Percentiles rank a stretch among this genome's conserved stretches.
These are phyloP conservation scores for Clarireedia paspali DNA, from an alignment of 2,329 filamentous ascomycete species.

Conservation along the genomic window DNA sequence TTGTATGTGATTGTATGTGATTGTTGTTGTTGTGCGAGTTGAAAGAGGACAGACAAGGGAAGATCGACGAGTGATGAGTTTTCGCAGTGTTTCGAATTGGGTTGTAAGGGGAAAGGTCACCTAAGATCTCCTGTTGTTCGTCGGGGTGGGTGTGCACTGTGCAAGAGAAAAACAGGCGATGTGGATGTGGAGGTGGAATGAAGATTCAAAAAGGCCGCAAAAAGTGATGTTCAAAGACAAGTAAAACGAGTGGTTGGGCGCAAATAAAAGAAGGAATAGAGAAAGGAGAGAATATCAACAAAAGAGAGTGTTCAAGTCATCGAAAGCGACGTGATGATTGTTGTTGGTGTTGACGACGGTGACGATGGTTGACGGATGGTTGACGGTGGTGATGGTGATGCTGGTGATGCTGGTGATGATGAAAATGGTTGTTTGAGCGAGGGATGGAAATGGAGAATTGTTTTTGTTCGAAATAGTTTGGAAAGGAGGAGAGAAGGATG, in stretches of 20 bases:
- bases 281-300: constrained; percentile 3
- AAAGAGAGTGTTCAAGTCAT: constrained; percentile 16
- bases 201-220: constrained; percentile 3
- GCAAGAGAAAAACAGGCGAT: background rate
- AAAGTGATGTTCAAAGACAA: background rate
- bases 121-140: background rate
- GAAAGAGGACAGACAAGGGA: background rate
- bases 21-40: too few species aligned
- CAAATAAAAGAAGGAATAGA: background rate
- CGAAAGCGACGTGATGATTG: constrained; percentile 2
- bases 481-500: too few species aligned
- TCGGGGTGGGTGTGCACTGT: background rate
- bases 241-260: background rate
- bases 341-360: background rate
- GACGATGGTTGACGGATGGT: constrained; percentile 31
- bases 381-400: background rate
- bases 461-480: too few species aligned
- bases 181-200: constrained; percentile 7
- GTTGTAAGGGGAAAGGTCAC: background rate
- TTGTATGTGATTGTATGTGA: background rate
- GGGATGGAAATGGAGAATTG: too few species aligned
- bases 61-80: background rate
- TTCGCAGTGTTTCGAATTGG: background rate
- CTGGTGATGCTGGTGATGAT: too few species aligned
- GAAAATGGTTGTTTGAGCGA: background rate